phyloP scores from a whole-genome alignment of 441 rosid species.

The Arabidopsis lyrata region DNA sequence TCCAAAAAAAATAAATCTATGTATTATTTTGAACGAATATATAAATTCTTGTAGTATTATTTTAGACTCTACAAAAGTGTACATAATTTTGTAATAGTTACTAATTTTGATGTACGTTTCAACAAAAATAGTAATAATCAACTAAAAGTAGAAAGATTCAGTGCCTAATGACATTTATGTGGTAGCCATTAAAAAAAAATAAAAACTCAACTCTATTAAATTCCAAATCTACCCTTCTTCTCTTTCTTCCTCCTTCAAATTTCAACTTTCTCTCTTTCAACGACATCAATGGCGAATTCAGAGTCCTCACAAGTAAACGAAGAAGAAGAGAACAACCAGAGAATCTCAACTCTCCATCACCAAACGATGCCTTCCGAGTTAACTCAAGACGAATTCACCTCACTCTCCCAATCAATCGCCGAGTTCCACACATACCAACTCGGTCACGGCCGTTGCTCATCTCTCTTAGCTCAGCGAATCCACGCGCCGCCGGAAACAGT shows the following conservation, averaged over 20 bases:
- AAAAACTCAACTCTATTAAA: neutral
- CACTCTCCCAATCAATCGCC: slow-evolving; percentile 45
- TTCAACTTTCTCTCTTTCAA: slow-evolving; percentile 8
- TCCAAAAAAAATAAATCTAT: neutral
- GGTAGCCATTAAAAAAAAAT: slow-evolving; percentile 25
- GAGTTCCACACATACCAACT: slow-evolving; percentile 67
- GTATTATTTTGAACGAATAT: neutral
- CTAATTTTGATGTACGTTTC: neutral
- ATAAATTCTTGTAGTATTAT: neutral
- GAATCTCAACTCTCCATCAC: slow-evolving; percentile 48
- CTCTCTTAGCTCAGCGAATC: slow-evolving; percentile 62
- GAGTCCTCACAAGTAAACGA: neutral
- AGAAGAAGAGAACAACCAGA: slow-evolving; percentile 10
- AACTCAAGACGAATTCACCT: slow-evolving; percentile 52
- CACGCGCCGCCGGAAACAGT: slow-evolving; percentile 58
- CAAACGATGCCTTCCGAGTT: slow-evolving; percentile 56
- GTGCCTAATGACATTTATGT: slow-evolving; percentile 34
- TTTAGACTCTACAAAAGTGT: neutral
- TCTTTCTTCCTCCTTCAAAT: slow-evolving; percentile 6
- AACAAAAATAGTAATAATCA: neutral
- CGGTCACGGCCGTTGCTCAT: slow-evolving; percentile 60
- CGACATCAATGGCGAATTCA: slow-evolving; percentile 42
- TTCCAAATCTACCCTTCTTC: slow-evolving; percentile 29
- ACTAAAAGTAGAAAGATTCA: slow-evolving; percentile 32
- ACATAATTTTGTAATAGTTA: neutral